A percentile compares a stretch with the other conserved stretches of the same genome.
Evolutionary conservation across 2,329 filamentous ascomycete genomes (phyloP).

Genomic region (Fonsecaea nubica): DNA sequence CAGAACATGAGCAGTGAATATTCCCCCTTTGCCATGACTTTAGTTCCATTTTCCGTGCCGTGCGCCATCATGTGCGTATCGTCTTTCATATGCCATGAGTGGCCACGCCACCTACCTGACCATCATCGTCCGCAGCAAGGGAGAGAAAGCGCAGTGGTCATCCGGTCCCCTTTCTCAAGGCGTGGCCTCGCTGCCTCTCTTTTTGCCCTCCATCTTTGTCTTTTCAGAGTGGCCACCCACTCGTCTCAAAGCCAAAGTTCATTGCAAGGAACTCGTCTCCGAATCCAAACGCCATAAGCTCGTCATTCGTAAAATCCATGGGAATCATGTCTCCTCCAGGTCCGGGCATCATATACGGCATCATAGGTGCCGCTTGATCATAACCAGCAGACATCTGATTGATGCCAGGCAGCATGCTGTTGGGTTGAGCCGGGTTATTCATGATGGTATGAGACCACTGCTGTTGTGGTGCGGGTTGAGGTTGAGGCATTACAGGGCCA

Average conservation of each 20-base stretch:
- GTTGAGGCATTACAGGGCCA: constrained; percentile 27
- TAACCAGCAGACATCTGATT: constrained; percentile 30
- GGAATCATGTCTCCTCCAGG: constrained; percentile 32
- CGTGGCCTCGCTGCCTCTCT: not conserved
- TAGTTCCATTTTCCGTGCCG: not conserved
- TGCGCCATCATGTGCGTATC: not conserved
- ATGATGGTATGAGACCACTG: constrained; percentile 37
- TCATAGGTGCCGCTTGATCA: constrained; percentile 28
- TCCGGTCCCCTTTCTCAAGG: not conserved
- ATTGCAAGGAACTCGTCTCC: constrained; percentile 41
- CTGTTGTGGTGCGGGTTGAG: constrained; percentile 21
- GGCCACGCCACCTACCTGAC: not conserved
- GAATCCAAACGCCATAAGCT: constrained; percentile 41
- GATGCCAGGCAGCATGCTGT: constrained; percentile 32
- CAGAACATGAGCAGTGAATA: not conserved
- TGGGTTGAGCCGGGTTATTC: constrained; percentile 22
- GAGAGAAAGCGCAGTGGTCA: not conserved
- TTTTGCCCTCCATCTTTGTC: not conserved
- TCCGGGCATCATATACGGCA: constrained; percentile 35
- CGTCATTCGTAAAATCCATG: constrained; percentile 39
- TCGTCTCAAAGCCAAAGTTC: constrained; percentile 40
- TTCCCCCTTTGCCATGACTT: not conserved
- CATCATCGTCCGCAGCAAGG: not conserved
- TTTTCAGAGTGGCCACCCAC: constrained; percentile 30
- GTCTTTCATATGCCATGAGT: not conserved